A percentile compares a stretch with the other conserved stretches of the same genome.
These are phyloP conservation scores for Mycosphaerelloides madeirae DNA, from an alignment of 2,329 filamentous ascomycete genomes.

Conservation along the genomic window DNA sequence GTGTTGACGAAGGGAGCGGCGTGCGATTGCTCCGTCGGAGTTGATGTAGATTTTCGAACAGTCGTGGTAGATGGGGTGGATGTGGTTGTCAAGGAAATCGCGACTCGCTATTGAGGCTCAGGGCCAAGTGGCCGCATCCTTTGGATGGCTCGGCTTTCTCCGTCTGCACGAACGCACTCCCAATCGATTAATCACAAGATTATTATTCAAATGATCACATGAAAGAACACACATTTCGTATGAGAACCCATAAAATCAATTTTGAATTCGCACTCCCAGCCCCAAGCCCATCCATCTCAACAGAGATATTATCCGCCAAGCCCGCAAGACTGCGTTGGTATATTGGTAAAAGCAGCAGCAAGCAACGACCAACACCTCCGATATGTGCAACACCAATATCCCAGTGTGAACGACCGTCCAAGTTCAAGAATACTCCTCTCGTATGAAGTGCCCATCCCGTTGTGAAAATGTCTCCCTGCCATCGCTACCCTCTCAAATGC, in stretches of 20 bases:
- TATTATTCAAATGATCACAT: too few species aligned
- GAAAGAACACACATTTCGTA: neutral
- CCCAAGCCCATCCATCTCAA: constrained; percentile 1
- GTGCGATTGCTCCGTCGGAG: too few species aligned
- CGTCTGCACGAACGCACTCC: too few species aligned
- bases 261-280: constrained; percentile 2
- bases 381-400: too few species aligned
- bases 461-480: neutral
- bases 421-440: neutral
- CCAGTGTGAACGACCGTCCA: neutral
- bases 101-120: too few species aligned
- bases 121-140: neutral
- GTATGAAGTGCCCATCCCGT: neutral
- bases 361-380: too few species aligned
- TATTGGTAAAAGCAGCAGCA: neutral
- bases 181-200: too few species aligned
- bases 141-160: too few species aligned
- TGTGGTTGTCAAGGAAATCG: too few species aligned
- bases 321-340: constrained; percentile 2
- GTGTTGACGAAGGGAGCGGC: too few species aligned
- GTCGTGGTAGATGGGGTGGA: too few species aligned
- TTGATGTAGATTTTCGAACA: too few species aligned
- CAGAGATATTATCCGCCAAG: constrained; percentile 3
- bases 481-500: neutral
- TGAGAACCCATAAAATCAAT: neutral